A percentile compares a stretch with the other conserved stretches of the same genome.
Conservation (phyloP, 23 red algal species). For the Chondrus crispus region DNA sequence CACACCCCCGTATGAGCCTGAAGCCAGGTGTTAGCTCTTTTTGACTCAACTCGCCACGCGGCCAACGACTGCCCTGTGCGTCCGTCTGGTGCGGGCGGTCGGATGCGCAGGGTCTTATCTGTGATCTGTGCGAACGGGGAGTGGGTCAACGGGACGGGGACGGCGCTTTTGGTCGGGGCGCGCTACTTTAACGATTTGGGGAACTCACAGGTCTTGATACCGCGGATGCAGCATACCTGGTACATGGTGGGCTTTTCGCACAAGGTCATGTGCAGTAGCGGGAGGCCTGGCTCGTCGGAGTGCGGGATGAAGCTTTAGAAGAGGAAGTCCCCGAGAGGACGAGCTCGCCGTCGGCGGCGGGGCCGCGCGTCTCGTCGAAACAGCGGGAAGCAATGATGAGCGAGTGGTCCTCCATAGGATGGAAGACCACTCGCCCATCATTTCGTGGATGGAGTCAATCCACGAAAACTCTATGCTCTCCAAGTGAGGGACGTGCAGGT, state of each 20-base stretch:
- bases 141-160: neutral
- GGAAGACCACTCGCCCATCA: no score
- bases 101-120: neutral
- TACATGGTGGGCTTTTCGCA: constrained; percentile 27
- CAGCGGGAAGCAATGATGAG: constrained; percentile 52
- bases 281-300: neutral
- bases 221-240: constrained; percentile 42
- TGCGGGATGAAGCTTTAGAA: constrained; percentile 28
- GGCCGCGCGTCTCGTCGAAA: neutral
- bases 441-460: no score
- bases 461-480: constrained; percentile 63
- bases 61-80: no score
- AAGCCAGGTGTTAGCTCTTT: no score
- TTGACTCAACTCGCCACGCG: no score
- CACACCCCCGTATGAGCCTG: no score
- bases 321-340: constrained; percentile 34
- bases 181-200: constrained; percentile 28
- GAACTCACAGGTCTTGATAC: constrained; percentile 17
- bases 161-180: neutral
- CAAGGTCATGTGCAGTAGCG: constrained; percentile 31
- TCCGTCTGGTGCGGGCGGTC: no score
- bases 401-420: constrained; percentile 16
- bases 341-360: neutral
- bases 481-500: constrained; percentile 20
- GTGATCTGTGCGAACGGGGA: neutral